Evolutionary conservation across 495 filamentous ascomycete species (phyloP), one percentile per base, ranked within the genome.

Genomic region (Penicillium paxilli): DNA sequence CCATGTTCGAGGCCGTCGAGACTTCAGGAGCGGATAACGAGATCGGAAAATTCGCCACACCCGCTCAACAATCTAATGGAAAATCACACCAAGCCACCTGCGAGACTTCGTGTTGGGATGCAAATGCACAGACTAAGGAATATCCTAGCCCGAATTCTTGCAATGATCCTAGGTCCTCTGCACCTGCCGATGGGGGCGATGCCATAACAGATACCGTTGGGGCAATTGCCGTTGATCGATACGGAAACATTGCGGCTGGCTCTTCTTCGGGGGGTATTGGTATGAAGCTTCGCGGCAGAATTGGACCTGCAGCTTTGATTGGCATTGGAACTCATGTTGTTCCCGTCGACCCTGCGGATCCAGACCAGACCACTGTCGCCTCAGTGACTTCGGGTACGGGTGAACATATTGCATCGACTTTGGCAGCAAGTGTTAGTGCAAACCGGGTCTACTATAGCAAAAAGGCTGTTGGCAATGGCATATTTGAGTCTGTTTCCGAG

Each of bases 261-360:
- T 96, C 95, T 3, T 98, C 94, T 6, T 98, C 94, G 42, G 94
- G 94, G n/a, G 94, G 94, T 6, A 98, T 98, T 57, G 95, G 95
- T 14, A 96, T 98, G 92, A 98, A 98, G 62, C 91, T 94, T 70
- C 80, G 83, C 42, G 94, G 94, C 21, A 85, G 94, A 38, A 80
- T 96, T 61, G 94, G 94, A 3, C 94, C 94, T 28, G 94, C 94
- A 20, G 94, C 94, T 6, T 77, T 98, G 11, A 88, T 97, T 19
- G 93, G 93, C 10, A 81, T 98, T 47, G 94, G 94, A 37, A 92
- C 92, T 14, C 84, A 87, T 47, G 87, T 97, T 10, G 80, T 95
- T n/a, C 92, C 92, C 0, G 69, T 77, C 12, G 81, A 87, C 33
- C 73, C 75, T 2, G 77, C 82, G 32, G 87, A 90, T 59, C 66